phyloP scores from a whole-genome alignment of 140 eudicot genomes.

The Stevia rebaudiana region DNA sequence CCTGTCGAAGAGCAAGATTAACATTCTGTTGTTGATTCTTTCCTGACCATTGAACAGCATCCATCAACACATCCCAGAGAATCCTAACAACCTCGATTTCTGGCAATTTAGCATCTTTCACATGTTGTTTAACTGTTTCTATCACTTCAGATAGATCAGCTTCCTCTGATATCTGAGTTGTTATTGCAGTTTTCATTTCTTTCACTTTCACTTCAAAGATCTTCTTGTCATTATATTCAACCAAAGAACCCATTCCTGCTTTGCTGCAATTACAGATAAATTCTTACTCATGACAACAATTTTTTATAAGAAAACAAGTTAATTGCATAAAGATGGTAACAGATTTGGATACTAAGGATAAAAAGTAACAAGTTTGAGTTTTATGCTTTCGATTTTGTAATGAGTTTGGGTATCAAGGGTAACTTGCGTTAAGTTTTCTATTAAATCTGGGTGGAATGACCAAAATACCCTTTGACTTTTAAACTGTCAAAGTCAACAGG shows the following conservation, averaged over 20 bases:
- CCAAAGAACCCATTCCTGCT: slow-evolving; percentile 71
- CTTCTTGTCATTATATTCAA: slow-evolving; percentile 79
- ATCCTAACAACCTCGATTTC: slow-evolving; percentile 84
- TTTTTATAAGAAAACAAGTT: neutral
- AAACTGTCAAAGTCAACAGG: too few species aligned
- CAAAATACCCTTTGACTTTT: too few species aligned
- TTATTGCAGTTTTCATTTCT: slow-evolving; percentile 90
- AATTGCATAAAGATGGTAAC: too few species aligned
- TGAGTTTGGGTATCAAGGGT: too few species aligned
- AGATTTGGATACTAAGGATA: too few species aligned
- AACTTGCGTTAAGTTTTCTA: too few species aligned
- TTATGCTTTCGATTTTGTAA: too few species aligned
- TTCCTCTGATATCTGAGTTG: slow-evolving; percentile 83
- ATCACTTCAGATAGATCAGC: slow-evolving; percentile 82
- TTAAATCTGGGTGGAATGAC: too few species aligned
- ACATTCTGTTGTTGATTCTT: slow-evolving; percentile 99
- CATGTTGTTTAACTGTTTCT: slow-evolving; percentile 88
- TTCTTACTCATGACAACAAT: neutral
- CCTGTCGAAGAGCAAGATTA: slow-evolving; percentile 90
- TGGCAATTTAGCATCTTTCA: slow-evolving; percentile 88
- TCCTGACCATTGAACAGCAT: slow-evolving; percentile 98
- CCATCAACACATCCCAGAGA: slow-evolving; percentile 97
- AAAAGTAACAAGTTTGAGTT: too few species aligned
- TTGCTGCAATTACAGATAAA: slow-evolving; percentile 44
- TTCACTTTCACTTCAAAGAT: slow-evolving; percentile 90